These are phyloP conservation scores for Bryoerythrophyllum caledonicum DNA, from an alignment of 225 moss, liverwort and hornwort genomes.

Conservation along the genomic window DNA sequence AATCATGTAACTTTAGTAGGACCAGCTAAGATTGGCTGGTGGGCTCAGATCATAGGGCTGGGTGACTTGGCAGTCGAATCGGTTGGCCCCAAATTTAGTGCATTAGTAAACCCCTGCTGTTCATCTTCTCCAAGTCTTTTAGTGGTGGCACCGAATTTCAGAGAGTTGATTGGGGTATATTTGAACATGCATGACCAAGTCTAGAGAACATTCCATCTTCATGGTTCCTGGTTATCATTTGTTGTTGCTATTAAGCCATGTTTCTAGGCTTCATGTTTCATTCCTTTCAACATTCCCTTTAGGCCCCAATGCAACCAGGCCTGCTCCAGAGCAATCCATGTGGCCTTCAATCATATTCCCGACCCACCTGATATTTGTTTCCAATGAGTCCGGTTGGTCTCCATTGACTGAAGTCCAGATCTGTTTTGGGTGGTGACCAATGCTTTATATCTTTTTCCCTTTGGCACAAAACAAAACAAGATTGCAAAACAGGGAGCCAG, in stretches of 20 bases:
- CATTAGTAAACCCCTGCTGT: background rate
- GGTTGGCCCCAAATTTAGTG: background rate
- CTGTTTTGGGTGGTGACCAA: background rate
- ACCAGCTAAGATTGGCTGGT: background rate
- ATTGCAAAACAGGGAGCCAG: too few relatives aligned
- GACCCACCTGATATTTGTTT: background rate
- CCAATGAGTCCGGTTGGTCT: background rate
- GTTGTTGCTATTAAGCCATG: background rate
- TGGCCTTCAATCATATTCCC: background rate
- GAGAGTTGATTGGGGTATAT: background rate
- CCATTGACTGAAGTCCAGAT: background rate
- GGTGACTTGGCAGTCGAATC: constrained; percentile 7
- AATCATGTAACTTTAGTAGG: background rate
- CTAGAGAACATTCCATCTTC: background rate
- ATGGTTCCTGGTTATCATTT: background rate
- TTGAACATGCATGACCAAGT: background rate
- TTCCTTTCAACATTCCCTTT: background rate
- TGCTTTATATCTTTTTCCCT: too few relatives aligned
- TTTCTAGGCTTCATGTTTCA: background rate
- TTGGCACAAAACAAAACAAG: too few relatives aligned
- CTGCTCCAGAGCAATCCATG: background rate
- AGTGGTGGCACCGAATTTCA: background rate
- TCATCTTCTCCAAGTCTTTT: background rate
- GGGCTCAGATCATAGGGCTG: background rate
- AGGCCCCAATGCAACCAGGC: background rate